phyloP scores from a whole-genome alignment of 805 yeast genomes.

The Candida chauliodis region DNA sequence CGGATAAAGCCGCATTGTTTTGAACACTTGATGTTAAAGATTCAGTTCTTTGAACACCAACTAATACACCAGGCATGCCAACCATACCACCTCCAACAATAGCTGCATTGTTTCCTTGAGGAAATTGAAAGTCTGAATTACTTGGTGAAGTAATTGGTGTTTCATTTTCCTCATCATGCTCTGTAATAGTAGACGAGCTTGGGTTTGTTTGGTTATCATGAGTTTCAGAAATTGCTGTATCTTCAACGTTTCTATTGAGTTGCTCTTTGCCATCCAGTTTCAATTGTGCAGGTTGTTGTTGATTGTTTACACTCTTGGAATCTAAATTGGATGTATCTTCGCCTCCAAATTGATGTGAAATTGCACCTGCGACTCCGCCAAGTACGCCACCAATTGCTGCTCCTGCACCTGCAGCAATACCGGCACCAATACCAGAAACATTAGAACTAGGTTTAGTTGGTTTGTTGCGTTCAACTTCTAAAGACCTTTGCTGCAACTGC shows the following conservation, averaged over 20 bases:
- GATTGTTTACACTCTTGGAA: not conserved
- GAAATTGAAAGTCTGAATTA: conserved; percentile 46
- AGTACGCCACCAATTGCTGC: conserved; percentile 14
- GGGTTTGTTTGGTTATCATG: conserved; percentile 19
- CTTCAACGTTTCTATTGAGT: conserved; percentile 5
- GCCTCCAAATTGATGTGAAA: conserved; percentile 1
- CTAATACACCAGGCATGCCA: conserved; percentile 43
- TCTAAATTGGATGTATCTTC: not conserved
- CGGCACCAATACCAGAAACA: too few relatives aligned
- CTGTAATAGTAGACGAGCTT: conserved; percentile 35
- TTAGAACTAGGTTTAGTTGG: conserved; percentile 16
- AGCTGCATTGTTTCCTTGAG: conserved; percentile 29
- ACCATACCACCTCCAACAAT: conserved; percentile 39
- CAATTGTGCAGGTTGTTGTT: conserved; percentile 1
- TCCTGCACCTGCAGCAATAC: conserved; percentile 16
- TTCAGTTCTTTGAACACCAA: conserved; percentile 59
- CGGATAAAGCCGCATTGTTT: conserved; percentile 88
- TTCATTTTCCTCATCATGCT: conserved; percentile 27
- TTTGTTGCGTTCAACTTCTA: conserved; percentile 10
- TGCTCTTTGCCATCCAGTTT: conserved; percentile 23
- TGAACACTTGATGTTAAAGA: conserved; percentile 88
- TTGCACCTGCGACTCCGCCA: conserved; percentile 9
- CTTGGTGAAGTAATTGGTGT: conserved; percentile 50
- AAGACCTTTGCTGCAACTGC: conserved; percentile 10
- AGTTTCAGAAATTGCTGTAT: conserved; percentile 25